Evolutionary conservation across 2,329 filamentous ascomycete species (phyloP).

Genomic region (Hypoxylon sp.): DNA sequence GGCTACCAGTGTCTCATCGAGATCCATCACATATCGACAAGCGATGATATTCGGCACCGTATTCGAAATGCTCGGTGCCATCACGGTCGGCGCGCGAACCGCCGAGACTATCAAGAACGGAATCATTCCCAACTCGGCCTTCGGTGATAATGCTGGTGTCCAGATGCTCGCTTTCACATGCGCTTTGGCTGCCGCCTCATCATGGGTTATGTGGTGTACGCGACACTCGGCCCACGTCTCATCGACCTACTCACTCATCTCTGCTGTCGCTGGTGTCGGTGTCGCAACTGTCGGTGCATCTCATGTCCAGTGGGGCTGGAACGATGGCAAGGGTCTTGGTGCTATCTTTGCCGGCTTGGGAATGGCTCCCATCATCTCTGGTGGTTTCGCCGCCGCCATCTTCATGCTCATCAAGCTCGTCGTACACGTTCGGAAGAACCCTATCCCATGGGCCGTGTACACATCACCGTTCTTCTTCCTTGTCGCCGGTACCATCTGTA

Average conservation of each 20-base stretch:
- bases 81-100: slow-evolving; percentile 73
- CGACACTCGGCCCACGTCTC: slow-evolving; percentile 76
- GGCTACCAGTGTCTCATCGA: slow-evolving; percentile 83
- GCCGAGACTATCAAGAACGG: slow-evolving; percentile 83
- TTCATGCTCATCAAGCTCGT: slow-evolving; percentile 76
- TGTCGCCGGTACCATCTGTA: slow-evolving; percentile 76
- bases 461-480: slow-evolving; percentile 81
- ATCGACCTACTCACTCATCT: slow-evolving; percentile 76
- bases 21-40: slow-evolving; percentile 75
- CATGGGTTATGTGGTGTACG: slow-evolving; percentile 85
- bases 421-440: slow-evolving; percentile 77
- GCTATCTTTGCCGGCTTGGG: slow-evolving; percentile 75
- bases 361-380: slow-evolving; percentile 76
- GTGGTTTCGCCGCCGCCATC: slow-evolving; percentile 70
- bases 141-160: slow-evolving; percentile 68
- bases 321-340: slow-evolving; percentile 71
- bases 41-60: slow-evolving; percentile 72
- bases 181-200: slow-evolving; percentile 69
- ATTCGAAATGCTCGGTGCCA: slow-evolving; percentile 74
- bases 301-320: slow-evolving; percentile 75
- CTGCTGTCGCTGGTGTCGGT: slow-evolving; percentile 73
- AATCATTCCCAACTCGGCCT: slow-evolving; percentile 69
- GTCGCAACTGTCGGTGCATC: slow-evolving; percentile 70
- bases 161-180: slow-evolving; percentile 74
- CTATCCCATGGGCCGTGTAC: slow-evolving; percentile 76